Conservation (phyloP, 768 basidiomycete species). For the Myochromella boudieri region DNA sequence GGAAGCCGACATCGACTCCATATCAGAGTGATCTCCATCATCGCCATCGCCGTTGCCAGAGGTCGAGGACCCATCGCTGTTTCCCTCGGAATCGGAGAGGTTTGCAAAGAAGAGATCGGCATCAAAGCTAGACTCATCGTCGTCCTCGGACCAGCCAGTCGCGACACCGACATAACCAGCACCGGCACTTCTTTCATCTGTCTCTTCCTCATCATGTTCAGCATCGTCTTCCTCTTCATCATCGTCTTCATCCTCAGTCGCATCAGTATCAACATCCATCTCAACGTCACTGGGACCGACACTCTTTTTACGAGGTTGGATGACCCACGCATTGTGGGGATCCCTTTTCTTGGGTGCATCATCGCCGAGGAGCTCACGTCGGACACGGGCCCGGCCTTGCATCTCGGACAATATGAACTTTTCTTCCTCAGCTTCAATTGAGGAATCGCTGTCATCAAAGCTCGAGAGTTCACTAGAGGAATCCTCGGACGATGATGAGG, state of each 20-base stretch:
- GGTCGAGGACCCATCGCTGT: constrained; percentile 24
- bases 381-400: constrained; percentile 51
- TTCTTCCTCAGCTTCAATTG: constrained; percentile 63
- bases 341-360: constrained; percentile 40
- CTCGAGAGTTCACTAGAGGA: constrained; percentile 39
- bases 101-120: constrained; percentile 85
- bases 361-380: constrained; percentile 60
- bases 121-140: constrained; percentile 77
- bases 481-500: constrained; percentile 41
- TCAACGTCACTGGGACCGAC: constrained; percentile 63
- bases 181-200: constrained; percentile 38
- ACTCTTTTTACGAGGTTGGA: constrained; percentile 67
- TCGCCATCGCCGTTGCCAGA: constrained; percentile 36
- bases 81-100: constrained; percentile 57
- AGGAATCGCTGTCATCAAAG: constrained; percentile 52
- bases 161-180: constrained; percentile 60
- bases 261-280: constrained; percentile 63
- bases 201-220: constrained; percentile 45
- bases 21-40: constrained; percentile 44
- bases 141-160: constrained; percentile 73
- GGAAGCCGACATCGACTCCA: constrained; percentile 33
- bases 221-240: constrained; percentile 45
- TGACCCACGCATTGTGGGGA: constrained; percentile 61
- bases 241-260: constrained; percentile 61
- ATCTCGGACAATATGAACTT: constrained; percentile 52